Evolutionary conservation across 257 asterid species (phyloP), one percentile per base, ranked within the genome.

Genomic region (Gentiana straminea): DNA sequence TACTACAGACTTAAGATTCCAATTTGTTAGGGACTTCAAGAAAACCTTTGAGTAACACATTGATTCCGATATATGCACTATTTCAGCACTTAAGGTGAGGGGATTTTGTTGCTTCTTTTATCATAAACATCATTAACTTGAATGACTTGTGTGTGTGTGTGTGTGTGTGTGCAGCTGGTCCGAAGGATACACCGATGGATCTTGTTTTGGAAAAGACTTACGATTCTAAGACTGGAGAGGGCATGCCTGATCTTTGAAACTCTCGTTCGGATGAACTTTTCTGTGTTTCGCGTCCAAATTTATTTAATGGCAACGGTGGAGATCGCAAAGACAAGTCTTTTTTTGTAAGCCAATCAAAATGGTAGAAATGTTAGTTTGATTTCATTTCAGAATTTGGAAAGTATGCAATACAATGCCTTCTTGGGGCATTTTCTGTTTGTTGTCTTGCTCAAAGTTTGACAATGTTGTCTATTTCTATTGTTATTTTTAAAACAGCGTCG

Each of bases 151-250:
- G 13, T 51, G 7, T 11, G 54, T 33, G 33, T 55, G n/a, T 33
- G 50, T 37, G 38, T 50, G 15, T 50, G 53, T 70, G 13, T 71
- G 80, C 87, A 87, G 98, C 70, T 59, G 96, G 98, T 62, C 98
- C 89, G 39, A 87, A 84, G 74, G 96, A 84, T 58, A 91, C 96
- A 55, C 90, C 90, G 11, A 64, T 83, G 84, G 95, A 84, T 35
- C 52, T 73, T 53, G 96, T 79, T 55, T 46, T 71, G 63, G 95
- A 82, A 75, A 87, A 77, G 79, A 87, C 96, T 3, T 91, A 87
- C 52, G 95, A 87, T 64, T 71, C 90, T 52, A 75, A 81, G 78
- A 77, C 87, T 48, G 98, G 98, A 7, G 58, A 41, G 78, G 96
- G 98, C 54, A 79, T 90, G 96, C 98, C 98, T 5, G 86, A 81